Percentiles rank a stretch among this genome's conserved stretches.
Conservation (phyloP, 2,329 filamentous ascomycete genomes). For the Ambrosiella cleistominuta region DNA sequence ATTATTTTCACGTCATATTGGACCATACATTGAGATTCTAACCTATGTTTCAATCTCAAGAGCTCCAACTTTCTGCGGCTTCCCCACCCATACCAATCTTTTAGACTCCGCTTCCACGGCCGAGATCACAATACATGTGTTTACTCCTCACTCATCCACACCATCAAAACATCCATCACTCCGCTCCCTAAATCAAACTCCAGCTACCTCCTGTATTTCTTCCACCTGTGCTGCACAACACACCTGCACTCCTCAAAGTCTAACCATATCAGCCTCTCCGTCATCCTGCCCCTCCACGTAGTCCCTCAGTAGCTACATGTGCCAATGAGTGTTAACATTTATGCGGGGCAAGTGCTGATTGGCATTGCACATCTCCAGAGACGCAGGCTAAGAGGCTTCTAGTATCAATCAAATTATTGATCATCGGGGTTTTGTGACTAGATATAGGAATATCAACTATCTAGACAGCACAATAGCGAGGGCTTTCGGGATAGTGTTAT, state of each 20-base stretch:
- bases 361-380: background rate
- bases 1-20: constrained; percentile 1
- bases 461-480: too few relatives aligned
- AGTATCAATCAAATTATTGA: too few relatives aligned
- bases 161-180: too few relatives aligned
- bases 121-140: background rate
- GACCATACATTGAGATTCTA: background rate
- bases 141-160: too few relatives aligned
- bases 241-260: background rate
- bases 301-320: background rate
- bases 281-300: background rate
- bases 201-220: background rate
- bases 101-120: background rate
- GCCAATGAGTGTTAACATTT: background rate
- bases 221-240: background rate
- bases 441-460: too few relatives aligned
- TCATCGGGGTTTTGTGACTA: too few relatives aligned
- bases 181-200: background rate
- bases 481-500: too few relatives aligned
- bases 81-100: too few relatives aligned
- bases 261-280: background rate
- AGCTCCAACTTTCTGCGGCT: background rate
- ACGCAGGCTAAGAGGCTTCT: background rate
- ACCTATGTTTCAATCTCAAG: background rate
- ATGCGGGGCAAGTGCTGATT: background rate